phyloP scores from a whole-genome alignment of 1,284 basidiomycete genomes.

The Sanghuangporus sanghuang region DNA sequence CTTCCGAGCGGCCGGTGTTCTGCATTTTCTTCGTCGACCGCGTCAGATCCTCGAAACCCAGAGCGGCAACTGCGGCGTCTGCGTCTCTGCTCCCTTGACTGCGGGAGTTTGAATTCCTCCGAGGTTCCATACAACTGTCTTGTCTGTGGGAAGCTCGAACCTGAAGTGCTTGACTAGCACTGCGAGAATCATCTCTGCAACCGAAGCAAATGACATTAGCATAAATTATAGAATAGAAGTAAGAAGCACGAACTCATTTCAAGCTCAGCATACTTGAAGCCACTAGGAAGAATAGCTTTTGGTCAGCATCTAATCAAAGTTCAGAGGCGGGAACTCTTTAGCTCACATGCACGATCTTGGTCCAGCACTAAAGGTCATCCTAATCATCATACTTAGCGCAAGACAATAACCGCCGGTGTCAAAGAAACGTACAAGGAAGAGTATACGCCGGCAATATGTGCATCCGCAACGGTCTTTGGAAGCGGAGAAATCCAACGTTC shows the following conservation, averaged over 20 bases:
- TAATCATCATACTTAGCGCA: slow-evolving; percentile 14
- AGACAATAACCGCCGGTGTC: neutral
- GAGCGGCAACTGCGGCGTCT: slow-evolving; percentile 14
- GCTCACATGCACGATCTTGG: slow-evolving; percentile 30
- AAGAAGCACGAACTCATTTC: slow-evolving; percentile 30
- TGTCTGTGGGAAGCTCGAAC: slow-evolving; percentile 21
- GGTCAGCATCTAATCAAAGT: neutral
- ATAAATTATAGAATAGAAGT: neutral
- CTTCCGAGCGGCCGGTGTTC: neutral
- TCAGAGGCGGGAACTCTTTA: neutral
- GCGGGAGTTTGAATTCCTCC: slow-evolving; percentile 19
- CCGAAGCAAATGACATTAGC: neutral
- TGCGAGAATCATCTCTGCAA: slow-evolving; percentile 18
- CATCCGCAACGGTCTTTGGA: slow-evolving; percentile 22
- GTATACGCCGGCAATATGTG: slow-evolving; percentile 24
- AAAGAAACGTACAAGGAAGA: slow-evolving; percentile 21
- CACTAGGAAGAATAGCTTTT: slow-evolving; percentile 19
- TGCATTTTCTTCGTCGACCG: neutral
- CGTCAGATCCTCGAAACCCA: slow-evolving; percentile 11
- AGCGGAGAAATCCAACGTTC: slow-evolving; percentile 30
- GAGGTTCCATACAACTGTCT: slow-evolving; percentile 21
- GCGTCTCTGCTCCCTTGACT: slow-evolving; percentile 11
- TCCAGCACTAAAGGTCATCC: slow-evolving; percentile 32
- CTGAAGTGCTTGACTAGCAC: slow-evolving; percentile 18
- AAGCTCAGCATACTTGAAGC: slow-evolving; percentile 31